phyloP scores from a whole-genome alignment of 495 filamentous ascomycete species.

The Podospora fimiseda region DNA sequence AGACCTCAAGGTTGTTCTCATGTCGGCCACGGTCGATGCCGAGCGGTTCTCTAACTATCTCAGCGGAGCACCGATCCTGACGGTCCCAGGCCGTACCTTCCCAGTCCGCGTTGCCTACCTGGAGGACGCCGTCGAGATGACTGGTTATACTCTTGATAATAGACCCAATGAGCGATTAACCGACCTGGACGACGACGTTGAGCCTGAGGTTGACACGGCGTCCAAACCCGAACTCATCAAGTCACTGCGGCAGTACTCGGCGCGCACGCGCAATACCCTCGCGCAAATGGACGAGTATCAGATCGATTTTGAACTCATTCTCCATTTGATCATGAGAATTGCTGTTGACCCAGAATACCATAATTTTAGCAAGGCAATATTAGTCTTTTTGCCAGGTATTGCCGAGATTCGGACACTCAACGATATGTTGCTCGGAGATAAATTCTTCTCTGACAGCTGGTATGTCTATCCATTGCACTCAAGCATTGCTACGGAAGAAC shows the following conservation, averaged over 20 bases:
- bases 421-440: slow-evolving; percentile 68
- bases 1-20: slow-evolving; percentile 75
- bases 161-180: slow-evolving; percentile 38
- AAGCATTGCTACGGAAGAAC: slow-evolving; percentile 90
- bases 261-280: slow-evolving; percentile 65
- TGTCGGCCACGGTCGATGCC: slow-evolving; percentile 94
- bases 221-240: slow-evolving; percentile 43
- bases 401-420: slow-evolving; percentile 86
- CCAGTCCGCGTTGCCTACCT: slow-evolving; percentile 82
- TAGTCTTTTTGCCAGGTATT: slow-evolving; percentile 92
- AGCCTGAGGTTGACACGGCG: slow-evolving; percentile 42
- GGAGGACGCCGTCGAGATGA: slow-evolving; percentile 84
- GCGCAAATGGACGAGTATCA: slow-evolving; percentile 76
- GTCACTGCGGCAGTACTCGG: slow-evolving; percentile 63
- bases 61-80: slow-evolving; percentile 73
- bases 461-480: slow-evolving; percentile 84
- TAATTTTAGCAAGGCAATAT: slow-evolving; percentile 77
- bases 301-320: slow-evolving; percentile 77
- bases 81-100: slow-evolving; percentile 87
- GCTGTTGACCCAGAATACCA: slow-evolving; percentile 57
- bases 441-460: slow-evolving; percentile 63
- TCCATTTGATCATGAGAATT: slow-evolving; percentile 65
- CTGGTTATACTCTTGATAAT: slow-evolving; percentile 59
- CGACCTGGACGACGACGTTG: slow-evolving; percentile 52
- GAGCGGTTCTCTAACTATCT: slow-evolving; percentile 86